Evolutionary conservation across 2,329 filamentous ascomycete species (phyloP).

Genomic region (Calonectria pseudoturangicola): DNA sequence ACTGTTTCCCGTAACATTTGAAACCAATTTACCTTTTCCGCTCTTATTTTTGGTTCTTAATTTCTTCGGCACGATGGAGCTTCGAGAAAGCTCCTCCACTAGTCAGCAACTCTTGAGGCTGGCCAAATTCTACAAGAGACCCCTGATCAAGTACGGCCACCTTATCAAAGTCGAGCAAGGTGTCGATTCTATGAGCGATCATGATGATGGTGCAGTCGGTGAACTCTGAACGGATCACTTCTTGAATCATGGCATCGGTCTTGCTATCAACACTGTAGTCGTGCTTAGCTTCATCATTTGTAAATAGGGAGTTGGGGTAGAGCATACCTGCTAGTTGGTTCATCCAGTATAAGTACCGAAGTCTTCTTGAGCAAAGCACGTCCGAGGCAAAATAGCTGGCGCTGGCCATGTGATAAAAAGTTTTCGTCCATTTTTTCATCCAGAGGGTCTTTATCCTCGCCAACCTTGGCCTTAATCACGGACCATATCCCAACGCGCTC

Average conservation of each 20-base stretch:
- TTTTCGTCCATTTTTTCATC: constrained; percentile 59
- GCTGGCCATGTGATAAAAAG: constrained; percentile 60
- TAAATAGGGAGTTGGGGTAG: neutral
- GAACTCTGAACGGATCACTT: constrained; percentile 57
- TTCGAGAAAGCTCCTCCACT: constrained; percentile 50
- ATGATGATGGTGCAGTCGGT: constrained; percentile 57
- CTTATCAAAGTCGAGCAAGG: constrained; percentile 59
- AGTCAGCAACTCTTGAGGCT: constrained; percentile 48
- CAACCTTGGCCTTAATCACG: constrained; percentile 63
- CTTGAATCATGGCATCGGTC: constrained; percentile 56
- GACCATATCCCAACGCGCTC: constrained; percentile 68
- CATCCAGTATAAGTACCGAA: constrained; percentile 59
- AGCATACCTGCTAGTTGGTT: constrained; percentile 62
- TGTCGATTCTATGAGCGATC: constrained; percentile 59
- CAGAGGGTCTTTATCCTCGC: constrained; percentile 55
- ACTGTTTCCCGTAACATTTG: neutral
- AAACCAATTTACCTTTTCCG: neutral
- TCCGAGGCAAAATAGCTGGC: constrained; percentile 58
- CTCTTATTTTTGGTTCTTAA: constrained; percentile 15
- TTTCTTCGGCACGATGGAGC: constrained; percentile 52
- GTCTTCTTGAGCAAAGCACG: constrained; percentile 56
- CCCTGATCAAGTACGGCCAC: constrained; percentile 58
- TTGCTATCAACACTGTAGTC: constrained; percentile 54
- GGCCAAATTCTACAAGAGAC: constrained; percentile 55
- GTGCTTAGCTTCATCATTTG: constrained; percentile 29